Conservation (phyloP, 2,329 filamentous ascomycete species). For the Exophiala spinifera region DNA sequence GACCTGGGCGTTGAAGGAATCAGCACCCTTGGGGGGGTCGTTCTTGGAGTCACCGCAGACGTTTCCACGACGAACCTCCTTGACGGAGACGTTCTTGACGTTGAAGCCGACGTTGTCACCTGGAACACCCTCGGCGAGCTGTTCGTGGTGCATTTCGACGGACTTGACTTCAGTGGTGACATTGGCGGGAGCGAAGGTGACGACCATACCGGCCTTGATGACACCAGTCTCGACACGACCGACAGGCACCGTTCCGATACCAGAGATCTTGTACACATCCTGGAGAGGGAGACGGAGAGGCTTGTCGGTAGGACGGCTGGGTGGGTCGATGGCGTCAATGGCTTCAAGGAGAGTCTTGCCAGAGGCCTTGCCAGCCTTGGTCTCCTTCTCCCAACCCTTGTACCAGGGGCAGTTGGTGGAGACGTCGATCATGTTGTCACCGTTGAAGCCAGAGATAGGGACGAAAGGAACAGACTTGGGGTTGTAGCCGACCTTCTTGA, state of each 20-base stretch:
- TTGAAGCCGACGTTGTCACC: conserved; percentile 99
- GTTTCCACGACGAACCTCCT: conserved; percentile 99
- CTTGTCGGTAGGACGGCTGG: conserved; percentile 95
- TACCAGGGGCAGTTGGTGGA: conserved; percentile 98
- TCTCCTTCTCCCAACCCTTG: conserved; percentile 99
- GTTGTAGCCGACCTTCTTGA: conserved; percentile 99
- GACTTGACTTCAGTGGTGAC: conserved; percentile 99
- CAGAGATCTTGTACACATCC: conserved; percentile 99
- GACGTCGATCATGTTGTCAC: conserved; percentile 96
- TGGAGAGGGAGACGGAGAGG: conserved; percentile 99
- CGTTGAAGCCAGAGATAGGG: conserved; percentile 99
- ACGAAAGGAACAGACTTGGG: conserved; percentile 98
- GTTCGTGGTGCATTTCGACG: conserved; percentile 99
- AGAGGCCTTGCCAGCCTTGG: conserved; percentile 76
- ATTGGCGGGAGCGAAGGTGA: conserved; percentile 97
- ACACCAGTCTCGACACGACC: conserved; percentile 99
- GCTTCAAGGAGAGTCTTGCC: conserved; percentile 99
- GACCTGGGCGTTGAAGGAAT: conserved; percentile 99
- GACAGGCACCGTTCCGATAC: conserved; percentile 99
- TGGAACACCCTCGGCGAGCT: conserved; percentile 89
- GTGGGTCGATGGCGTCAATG: conserved; percentile 93
- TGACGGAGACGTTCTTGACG: conserved; percentile 99
- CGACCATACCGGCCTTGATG: conserved; percentile 79
- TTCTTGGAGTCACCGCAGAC: conserved; percentile 99
- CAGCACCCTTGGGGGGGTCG: conserved; percentile 84